A percentile compares a stretch with the other conserved stretches of the same genome.
Evolutionary conservation across 164 flowering plant species (phyloP).

Genomic region (Nymphaea colorata): DNA sequence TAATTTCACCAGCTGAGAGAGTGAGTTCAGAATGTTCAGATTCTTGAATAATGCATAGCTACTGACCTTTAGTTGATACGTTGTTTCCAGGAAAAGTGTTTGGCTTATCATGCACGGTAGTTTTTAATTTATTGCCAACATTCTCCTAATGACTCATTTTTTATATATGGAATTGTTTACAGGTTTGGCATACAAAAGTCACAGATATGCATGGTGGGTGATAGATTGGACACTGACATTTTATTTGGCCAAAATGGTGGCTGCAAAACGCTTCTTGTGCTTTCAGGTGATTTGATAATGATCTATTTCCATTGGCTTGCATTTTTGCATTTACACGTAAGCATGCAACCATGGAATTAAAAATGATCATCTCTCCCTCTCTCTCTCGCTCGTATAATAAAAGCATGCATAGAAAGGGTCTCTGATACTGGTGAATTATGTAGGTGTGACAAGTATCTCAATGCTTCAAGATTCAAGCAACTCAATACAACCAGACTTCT

Average conservation of each 20-base stretch:
- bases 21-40: too few relatives aligned
- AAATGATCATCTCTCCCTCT: background rate
- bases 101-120: too few relatives aligned
- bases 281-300: conserved; percentile 52
- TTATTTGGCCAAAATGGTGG: conserved; percentile 98
- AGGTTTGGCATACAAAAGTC: conserved; percentile 87
- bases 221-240: conserved; percentile 94
- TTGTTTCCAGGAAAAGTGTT: too few relatives aligned
- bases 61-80: too few relatives aligned
- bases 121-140: too few relatives aligned
- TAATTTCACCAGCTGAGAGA: too few relatives aligned
- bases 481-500: conserved; percentile 88
- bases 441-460: conserved; percentile 78
- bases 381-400: background rate
- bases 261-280: conserved; percentile 97
- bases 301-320: background rate
- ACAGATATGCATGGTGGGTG: conserved; percentile 99
- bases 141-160: too few relatives aligned
- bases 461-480: conserved; percentile 77
- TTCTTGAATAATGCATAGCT: too few relatives aligned
- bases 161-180: conserved; percentile 5
- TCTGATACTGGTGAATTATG: background rate
- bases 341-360: background rate
- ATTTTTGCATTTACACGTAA: background rate
- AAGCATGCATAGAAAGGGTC: background rate